phyloP scores from a whole-genome alignment of 1,284 basidiomycete genomes.

The Malassezia furfur region DNA sequence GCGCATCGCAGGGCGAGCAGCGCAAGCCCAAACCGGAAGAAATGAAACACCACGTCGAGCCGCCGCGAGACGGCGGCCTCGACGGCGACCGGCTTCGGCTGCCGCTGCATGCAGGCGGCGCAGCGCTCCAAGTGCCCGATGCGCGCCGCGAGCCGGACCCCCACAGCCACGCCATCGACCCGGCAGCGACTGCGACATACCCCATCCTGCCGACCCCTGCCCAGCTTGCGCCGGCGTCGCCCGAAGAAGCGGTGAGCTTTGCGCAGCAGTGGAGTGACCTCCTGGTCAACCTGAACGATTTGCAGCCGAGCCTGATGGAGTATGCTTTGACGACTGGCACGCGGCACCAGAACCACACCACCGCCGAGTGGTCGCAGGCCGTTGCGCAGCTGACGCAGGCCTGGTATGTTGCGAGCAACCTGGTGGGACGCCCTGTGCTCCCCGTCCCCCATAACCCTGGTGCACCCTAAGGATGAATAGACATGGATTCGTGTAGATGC shows the following conservation, averaged over 20 bases:
- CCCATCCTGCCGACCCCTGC: conserved; percentile 9
- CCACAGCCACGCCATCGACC: conserved; percentile 3
- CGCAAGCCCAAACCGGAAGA: background rate
- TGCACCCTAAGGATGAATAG: background rate
- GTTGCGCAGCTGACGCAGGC: conserved; percentile 17
- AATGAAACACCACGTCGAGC: background rate
- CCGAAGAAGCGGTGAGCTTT: conserved; percentile 19
- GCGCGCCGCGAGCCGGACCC: background rate
- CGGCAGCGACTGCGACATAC: conserved; percentile 10
- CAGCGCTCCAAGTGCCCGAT: background rate
- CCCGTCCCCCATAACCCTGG: background rate
- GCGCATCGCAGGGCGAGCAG: background rate
- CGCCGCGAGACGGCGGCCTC: background rate
- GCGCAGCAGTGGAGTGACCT: conserved; percentile 20
- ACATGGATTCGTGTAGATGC: too few species aligned
- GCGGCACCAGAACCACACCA: conserved; percentile 7
- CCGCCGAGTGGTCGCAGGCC: conserved; percentile 17
- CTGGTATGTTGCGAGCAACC: conserved; percentile 14
- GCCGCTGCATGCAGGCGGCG: background rate
- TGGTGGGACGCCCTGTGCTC: conserved; percentile 12
- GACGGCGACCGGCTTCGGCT: background rate
- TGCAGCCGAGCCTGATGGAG: conserved; percentile 18
- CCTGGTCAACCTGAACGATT: conserved; percentile 13
- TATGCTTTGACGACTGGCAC: conserved; percentile 16
- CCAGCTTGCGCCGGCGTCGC: conserved; percentile 7